Percentiles rank a stretch among this genome's conserved stretches.
phyloP scores from a whole-genome alignment of 2,329 filamentous ascomycete genomes.

The Bipolaris bicolor region DNA sequence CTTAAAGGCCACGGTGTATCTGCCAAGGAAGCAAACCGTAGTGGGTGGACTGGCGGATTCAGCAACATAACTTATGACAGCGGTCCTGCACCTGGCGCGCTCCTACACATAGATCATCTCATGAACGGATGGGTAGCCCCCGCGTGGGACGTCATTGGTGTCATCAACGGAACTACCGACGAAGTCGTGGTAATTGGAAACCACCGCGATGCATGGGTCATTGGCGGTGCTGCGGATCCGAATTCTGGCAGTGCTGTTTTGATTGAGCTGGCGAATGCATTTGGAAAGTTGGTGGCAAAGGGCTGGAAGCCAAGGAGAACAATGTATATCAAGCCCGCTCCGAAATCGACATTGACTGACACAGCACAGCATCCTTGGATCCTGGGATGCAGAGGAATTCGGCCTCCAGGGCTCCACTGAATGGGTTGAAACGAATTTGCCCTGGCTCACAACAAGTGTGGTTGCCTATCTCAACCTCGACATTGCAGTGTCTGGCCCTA shows the following conservation, averaged over 20 bases:
- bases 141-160: conserved; percentile 74
- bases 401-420: conserved; percentile 51
- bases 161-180: conserved; percentile 67
- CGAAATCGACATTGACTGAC: conserved; percentile 48
- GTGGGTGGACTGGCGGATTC: conserved; percentile 45
- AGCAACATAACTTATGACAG: conserved; percentile 44
- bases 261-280: conserved; percentile 58
- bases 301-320: conserved; percentile 61
- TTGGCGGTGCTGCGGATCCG: conserved; percentile 60
- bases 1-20: conserved; percentile 81
- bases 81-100: conserved; percentile 59
- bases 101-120: conserved; percentile 61
- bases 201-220: conserved; percentile 61
- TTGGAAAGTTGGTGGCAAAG: conserved; percentile 53
- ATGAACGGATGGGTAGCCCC: conserved; percentile 82
- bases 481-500: conserved; percentile 55
- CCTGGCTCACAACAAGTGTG: conserved; percentile 53
- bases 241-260: conserved; percentile 59
- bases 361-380: conserved; percentile 47
- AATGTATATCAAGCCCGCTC: conserved; percentile 51
- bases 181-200: conserved; percentile 62
- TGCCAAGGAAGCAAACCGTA: conserved; percentile 46
- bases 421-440: conserved; percentile 58
- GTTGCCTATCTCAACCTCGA: conserved; percentile 61
- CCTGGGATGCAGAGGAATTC: conserved; percentile 54